A percentile compares a stretch with the other conserved stretches of the same genome.
Evolutionary conservation across 139 green algal species (phyloP).

Genomic region (Micractinium sp.): DNA sequence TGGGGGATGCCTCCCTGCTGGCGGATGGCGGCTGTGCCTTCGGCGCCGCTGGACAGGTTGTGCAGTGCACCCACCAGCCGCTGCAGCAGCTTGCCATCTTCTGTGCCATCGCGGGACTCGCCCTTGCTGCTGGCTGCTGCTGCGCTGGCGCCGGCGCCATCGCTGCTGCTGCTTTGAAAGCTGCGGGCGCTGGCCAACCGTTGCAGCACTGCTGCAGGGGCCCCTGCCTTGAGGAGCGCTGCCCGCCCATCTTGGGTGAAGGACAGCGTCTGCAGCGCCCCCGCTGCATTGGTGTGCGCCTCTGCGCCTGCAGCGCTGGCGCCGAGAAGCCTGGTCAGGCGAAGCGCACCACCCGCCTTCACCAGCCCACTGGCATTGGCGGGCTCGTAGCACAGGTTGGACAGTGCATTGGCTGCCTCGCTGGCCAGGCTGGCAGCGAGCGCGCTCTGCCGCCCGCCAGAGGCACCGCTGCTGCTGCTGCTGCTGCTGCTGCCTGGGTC

Average conservation of each 20-base stretch:
- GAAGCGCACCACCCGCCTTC: background rate
- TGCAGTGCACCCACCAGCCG: conserved; percentile 76
- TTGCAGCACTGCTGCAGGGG: background rate
- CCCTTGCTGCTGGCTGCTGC: background rate
- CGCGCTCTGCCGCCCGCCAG: background rate
- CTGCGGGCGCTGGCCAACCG: background rate
- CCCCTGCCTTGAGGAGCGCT: conserved; percentile 3
- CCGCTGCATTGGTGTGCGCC: conserved; percentile 4
- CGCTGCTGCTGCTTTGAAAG: background rate
- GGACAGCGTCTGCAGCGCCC: conserved; percentile 30
- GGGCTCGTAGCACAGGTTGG: conserved; percentile 28
- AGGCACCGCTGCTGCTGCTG: background rate
- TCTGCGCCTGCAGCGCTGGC: too few species aligned
- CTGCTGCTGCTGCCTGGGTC: background rate
- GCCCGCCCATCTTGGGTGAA: background rate
- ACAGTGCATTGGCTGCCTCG: conserved; percentile 22
- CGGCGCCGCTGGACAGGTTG: conserved; percentile 75
- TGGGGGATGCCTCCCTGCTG: conserved; percentile 58
- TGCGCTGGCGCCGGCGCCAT: background rate
- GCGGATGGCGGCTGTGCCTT: conserved; percentile 69
- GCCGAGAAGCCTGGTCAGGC: conserved; percentile 8
- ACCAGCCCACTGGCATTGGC: background rate
- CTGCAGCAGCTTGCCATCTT: conserved; percentile 49
- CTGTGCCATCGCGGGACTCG: background rate
- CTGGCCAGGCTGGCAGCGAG: background rate